Conservation (phyloP, 768 basidiomycete genomes). For the Boletus rex-veris region DNA sequence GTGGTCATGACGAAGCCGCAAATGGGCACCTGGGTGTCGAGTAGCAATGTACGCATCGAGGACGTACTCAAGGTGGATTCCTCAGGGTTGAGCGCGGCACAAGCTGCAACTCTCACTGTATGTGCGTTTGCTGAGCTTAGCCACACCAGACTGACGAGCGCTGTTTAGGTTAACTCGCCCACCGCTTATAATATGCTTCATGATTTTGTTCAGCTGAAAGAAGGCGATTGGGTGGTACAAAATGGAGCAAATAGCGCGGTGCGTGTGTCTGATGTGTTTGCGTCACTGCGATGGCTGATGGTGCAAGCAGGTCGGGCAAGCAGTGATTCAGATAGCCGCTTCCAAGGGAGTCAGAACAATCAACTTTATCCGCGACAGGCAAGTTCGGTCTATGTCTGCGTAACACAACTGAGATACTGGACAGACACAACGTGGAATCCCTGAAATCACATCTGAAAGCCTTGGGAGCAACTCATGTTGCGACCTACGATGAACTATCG, state of each 20-base stretch:
- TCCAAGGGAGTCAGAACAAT: conserved; percentile 68
- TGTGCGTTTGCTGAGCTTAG: conserved; percentile 14
- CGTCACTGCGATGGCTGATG: not conserved
- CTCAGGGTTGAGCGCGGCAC: conserved; percentile 49
- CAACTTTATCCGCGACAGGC: conserved; percentile 78
- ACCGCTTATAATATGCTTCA: conserved; percentile 82
- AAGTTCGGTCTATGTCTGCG: not conserved
- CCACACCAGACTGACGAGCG: not conserved
- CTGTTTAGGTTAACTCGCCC: conserved; percentile 67
- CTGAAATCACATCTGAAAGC: conserved; percentile 48
- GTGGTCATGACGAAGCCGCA: conserved; percentile 69
- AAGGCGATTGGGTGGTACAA: conserved; percentile 80
- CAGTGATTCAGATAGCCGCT: conserved; percentile 83
- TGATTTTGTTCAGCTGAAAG: conserved; percentile 58
- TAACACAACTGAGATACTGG: not conserved
- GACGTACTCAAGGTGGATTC: conserved; percentile 63
- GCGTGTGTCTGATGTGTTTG: conserved; percentile 20
- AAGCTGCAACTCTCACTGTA: conserved; percentile 76
- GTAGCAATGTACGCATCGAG: conserved; percentile 46
- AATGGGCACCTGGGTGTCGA: conserved; percentile 71
- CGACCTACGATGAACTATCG: conserved; percentile 71
- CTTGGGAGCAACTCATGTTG: conserved; percentile 73
- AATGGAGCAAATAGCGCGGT: conserved; percentile 87
- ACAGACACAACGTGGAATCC: conserved; percentile 50
- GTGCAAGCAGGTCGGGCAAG: conserved; percentile 65